A percentile compares a stretch with the other conserved stretches of the same genome.
Evolutionary conservation across 768 basidiomycete species (phyloP).

Genomic region (Mycena alexandri): DNA sequence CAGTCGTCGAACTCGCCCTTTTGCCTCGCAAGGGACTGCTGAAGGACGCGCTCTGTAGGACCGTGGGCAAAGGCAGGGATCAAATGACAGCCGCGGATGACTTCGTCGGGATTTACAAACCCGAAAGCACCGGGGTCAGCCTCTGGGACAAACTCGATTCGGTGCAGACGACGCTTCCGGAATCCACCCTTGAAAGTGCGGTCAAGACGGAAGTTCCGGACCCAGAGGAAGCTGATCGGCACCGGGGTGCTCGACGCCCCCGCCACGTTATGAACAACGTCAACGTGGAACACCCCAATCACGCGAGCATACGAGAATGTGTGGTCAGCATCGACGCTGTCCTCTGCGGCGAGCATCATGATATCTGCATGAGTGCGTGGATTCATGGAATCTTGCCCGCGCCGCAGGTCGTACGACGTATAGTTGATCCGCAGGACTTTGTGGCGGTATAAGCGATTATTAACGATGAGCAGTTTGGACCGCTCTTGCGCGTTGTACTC

Average conservation of each 20-base stretch:
- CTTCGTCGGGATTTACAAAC: conserved; percentile 56
- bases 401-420: conserved; percentile 51
- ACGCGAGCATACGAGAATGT: conserved; percentile 49
- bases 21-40: conserved; percentile 10
- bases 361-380: conserved; percentile 48
- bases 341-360: conserved; percentile 43
- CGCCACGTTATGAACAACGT: conserved; percentile 38
- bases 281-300: conserved; percentile 47
- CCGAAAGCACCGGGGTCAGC: conserved; percentile 51
- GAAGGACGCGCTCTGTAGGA: conserved; percentile 27
- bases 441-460: conserved; percentile 45
- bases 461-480: conserved; percentile 21
- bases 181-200: conserved; percentile 43
- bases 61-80: conserved; percentile 51
- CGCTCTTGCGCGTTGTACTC: conserved; percentile 40
- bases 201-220: conserved; percentile 53
- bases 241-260: conserved; percentile 13
- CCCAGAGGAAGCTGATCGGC: conserved; percentile 57
- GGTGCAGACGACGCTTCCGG: conserved; percentile 45
- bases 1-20: conserved; percentile 47
- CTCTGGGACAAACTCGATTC: conserved; percentile 53
- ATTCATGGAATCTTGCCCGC: conserved; percentile 56
- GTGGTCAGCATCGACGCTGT: conserved; percentile 34
- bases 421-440: conserved; percentile 40
- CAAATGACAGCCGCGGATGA: conserved; percentile 54